Evolutionary conservation across 805 yeast genomes (phyloP).

Genomic region (Diddensiella caesifluorescens): DNA sequence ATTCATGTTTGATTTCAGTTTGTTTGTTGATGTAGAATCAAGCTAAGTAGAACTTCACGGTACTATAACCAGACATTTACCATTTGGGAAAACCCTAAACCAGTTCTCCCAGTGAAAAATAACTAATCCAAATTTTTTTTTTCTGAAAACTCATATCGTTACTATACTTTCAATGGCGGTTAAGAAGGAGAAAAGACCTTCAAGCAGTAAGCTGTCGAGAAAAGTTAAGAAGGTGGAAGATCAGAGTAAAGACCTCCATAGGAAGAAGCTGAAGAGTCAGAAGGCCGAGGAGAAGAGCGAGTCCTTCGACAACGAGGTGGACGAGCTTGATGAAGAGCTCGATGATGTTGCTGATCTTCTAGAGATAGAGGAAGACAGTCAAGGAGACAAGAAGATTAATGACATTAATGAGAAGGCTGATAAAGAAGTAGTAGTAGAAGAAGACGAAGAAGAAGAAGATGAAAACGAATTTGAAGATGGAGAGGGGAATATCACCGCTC

Average conservation of each 20-base stretch:
- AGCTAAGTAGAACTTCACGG: no score
- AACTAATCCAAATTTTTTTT: no score
- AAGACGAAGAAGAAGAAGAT: slow-evolving; percentile 30
- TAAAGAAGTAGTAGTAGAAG: slow-evolving; percentile 24
- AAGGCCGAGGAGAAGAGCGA: slow-evolving; percentile 8
- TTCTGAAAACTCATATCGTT: no score
- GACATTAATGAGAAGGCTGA: slow-evolving; percentile 23
- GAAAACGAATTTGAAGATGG: slow-evolving; percentile 22
- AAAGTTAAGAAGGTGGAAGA: slow-evolving; percentile 2
- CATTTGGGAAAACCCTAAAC: no score
- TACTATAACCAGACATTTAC: no score
- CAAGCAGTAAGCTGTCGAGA: slow-evolving; percentile 4
- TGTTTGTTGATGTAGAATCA: no score
- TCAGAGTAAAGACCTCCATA: slow-evolving; percentile 2
- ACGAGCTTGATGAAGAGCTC: slow-evolving; percentile 22
- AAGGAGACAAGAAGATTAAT: slow-evolving; percentile 23
- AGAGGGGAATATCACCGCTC: slow-evolving; percentile 13
- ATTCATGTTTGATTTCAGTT: background rate
- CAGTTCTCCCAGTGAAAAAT: no score
- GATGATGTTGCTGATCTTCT: slow-evolving; percentile 22
- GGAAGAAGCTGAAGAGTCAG: slow-evolving; percentile 7
- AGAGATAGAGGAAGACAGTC: slow-evolving; percentile 20
- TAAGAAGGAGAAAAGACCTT: slow-evolving; percentile 5
- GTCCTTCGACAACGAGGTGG: slow-evolving; percentile 19
- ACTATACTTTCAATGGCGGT: no score